A percentile compares a stretch with the other conserved stretches of the same genome.
phyloP scores from a whole-genome alignment of 805 yeast species.

The Priceomyces carsonii region DNA sequence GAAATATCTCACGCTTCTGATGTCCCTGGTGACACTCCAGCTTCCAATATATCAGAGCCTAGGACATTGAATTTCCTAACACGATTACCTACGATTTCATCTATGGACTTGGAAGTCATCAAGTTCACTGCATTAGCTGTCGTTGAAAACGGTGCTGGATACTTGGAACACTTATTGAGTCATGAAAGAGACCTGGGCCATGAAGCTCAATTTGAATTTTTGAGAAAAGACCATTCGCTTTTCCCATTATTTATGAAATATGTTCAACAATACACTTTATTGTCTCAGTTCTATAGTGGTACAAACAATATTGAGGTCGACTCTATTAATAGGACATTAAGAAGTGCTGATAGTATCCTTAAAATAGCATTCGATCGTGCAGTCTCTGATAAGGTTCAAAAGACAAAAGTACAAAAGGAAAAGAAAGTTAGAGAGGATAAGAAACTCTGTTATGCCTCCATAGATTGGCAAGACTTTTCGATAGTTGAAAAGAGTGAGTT shows the following conservation, averaged over 20 bases:
- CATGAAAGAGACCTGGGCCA: constrained; percentile 39
- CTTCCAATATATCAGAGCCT: too few species aligned
- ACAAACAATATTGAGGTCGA: constrained; percentile 10
- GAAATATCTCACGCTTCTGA: constrained; percentile 1
- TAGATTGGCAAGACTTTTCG: constrained; percentile 86
- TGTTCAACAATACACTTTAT: constrained; percentile 53
- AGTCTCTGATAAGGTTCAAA: constrained; percentile 43
- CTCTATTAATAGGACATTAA: constrained; percentile 12
- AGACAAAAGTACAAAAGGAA: constrained; percentile 28
- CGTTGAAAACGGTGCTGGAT: constrained; percentile 57
- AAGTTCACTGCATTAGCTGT: constrained; percentile 71
- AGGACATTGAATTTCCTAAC: constrained; percentile 23
- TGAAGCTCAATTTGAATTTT: constrained; percentile 66
- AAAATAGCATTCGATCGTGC: constrained; percentile 57
- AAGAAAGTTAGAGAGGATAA: constrained; percentile 36
- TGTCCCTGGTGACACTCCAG: constrained; percentile 4
- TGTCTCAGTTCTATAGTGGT: constrained; percentile 17
- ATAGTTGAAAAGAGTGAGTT: constrained; percentile 70
- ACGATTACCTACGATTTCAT: constrained; percentile 46
- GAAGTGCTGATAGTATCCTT: constrained; percentile 36
- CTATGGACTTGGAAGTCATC: constrained; percentile 65
- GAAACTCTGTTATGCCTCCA: constrained; percentile 61
- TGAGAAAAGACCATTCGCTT: constrained; percentile 60
- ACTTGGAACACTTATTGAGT: constrained; percentile 29
- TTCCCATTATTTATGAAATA: constrained; percentile 50